Base-by-base conservation (phyloP, 768 basidiomycete species). In the Tylopilus sp. region DNA sequence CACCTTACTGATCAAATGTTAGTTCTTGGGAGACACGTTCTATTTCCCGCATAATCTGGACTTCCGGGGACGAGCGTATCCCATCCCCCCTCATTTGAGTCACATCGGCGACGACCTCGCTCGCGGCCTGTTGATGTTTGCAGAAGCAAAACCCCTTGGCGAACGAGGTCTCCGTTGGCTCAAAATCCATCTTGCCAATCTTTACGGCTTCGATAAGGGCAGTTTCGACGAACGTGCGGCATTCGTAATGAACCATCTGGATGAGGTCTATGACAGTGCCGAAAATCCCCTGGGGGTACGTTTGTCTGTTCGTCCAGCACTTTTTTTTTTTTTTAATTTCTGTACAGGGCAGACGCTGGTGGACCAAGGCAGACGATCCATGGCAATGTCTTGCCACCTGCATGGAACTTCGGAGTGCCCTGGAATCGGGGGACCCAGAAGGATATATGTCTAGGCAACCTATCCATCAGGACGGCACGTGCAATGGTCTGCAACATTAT, bases 401-500 rank as follows among this genome's bases (percentile, higher is more conserved):
- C 72, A 82, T 86, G 67, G 97, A 99, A 64, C 76, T 98, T n/a
- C 78, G 78, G 41, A 78, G 77, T 1, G 95, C 95, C 2, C 75
- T 95, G 0, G 79, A 86, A 38, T 87, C 86, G 1, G 80, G 81
- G 15, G 76, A 82, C 38, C 79, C 81, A 0, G 78, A 75, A 53
- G 65, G 69, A 18, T 86, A 73, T 69, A 70, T 76, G 61, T 91
- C 85, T 3, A 69, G 73, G 17, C 76, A 97, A n/a, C 97, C 97
- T 0, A 80, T 98, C 6, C 97, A 99, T 66, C 95, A 98, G 69
- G 97, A 99, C 58, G 95, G 97, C 3, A 98, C 97, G 0, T 99
- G 97, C 61, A 99, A 99, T 60, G 97, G 95, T 23, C 76, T 99
- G 56, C 97, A 99, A 71, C 95, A 99, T 68, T 99, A 99, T 62